Percentiles rank a stretch among this genome's conserved stretches.
phyloP scores from a whole-genome alignment of 192 early-diverging fungal species.

The Kappamyces sp. region DNA sequence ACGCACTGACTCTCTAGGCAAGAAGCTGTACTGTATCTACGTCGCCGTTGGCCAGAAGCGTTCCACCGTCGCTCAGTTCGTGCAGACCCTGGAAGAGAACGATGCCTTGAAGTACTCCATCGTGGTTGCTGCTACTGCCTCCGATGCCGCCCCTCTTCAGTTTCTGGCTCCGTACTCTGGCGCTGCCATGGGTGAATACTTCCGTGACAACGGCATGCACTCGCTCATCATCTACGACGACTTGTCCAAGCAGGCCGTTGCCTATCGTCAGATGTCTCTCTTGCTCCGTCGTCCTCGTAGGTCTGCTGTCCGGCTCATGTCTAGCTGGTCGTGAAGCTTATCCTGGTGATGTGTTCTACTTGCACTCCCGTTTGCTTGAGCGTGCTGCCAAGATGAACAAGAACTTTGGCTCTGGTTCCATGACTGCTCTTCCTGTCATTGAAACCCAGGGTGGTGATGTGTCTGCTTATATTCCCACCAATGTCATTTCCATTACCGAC shows the following conservation, averaged over 20 bases:
- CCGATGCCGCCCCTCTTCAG: constrained; percentile 97
- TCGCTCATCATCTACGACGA: constrained; percentile 99
- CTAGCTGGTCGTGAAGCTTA: constrained; percentile 23
- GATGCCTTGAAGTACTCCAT: constrained; percentile 98
- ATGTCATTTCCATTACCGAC: constrained; percentile 99
- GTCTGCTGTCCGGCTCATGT: constrained; percentile 6
- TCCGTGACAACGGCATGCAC: constrained; percentile 99
- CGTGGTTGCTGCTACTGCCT: constrained; percentile 97
- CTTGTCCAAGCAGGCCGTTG: constrained; percentile 99
- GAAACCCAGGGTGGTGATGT: constrained; percentile 99
- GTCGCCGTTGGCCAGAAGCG: constrained; percentile 99
- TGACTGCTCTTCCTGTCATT: constrained; percentile 98
- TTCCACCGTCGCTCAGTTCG: constrained; percentile 98
- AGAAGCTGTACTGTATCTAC: constrained; percentile 99
- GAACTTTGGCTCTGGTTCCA: constrained; percentile 87
- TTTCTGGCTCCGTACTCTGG: constrained; percentile 98
- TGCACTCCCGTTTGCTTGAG: constrained; percentile 98
- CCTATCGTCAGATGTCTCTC: constrained; percentile 99
- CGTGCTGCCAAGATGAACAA: constrained; percentile 99
- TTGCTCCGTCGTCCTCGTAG: constrained; percentile 92
- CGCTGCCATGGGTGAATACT: constrained; percentile 97
- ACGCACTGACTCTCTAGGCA: constrained; percentile 44
- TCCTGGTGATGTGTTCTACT: constrained; percentile 95
- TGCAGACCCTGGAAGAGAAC: constrained; percentile 95
- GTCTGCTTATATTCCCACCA: constrained; percentile 99